Evolutionary conservation across 2,329 filamentous ascomycete genomes (phyloP), one percentile per base, ranked within the genome.

Genomic region (Fusarium armeniacum): DNA sequence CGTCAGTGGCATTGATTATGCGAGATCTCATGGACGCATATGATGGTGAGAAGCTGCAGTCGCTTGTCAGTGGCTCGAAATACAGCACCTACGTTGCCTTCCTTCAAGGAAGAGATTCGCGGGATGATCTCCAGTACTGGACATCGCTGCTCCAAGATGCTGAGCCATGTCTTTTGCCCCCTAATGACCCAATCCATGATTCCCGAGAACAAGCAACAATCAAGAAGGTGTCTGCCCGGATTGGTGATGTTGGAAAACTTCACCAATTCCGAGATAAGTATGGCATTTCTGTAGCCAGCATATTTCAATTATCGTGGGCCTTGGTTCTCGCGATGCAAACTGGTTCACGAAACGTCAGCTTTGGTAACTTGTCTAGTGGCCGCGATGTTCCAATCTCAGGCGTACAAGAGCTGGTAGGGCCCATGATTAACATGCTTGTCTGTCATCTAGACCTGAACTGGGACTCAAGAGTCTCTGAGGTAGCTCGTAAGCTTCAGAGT

Each of bases 381-480:
- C 50, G 50, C 11, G 50, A 53, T 32, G 26, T 53, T 6, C 50
- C 50, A 32, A 53, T 53, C 22, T 6, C n/a, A 18, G 50, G 36
- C 16, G 50, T 53, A 12, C 36, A 53, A 41, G 36, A 41, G 26
- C 24, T 53, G 26, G 50, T 53, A 22, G 50, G 50, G 11, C 50
- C 50, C 5, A 53, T 53, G 50, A 53, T 53, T n/a, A 53, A 53
- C 26, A 53, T 53, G 50, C 35, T 53, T 30, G 26, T 43, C 15
- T 53, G 36, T 3, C 49, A 52, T 28, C 26, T 53, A 12, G 24
- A 33, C 24, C 28, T 41, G 12, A 36, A 53, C 26, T 53, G 36
- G 50, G 28, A 15, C 28, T n/a, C n/a, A 32, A 41, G 16, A 24
- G 28, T 41, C 22, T 38, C 28, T 16, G 50, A 53, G 24, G 22